Base-by-base conservation (phyloP, 768 basidiomycete species). In the Coprinellus aureogranulatus region DNA sequence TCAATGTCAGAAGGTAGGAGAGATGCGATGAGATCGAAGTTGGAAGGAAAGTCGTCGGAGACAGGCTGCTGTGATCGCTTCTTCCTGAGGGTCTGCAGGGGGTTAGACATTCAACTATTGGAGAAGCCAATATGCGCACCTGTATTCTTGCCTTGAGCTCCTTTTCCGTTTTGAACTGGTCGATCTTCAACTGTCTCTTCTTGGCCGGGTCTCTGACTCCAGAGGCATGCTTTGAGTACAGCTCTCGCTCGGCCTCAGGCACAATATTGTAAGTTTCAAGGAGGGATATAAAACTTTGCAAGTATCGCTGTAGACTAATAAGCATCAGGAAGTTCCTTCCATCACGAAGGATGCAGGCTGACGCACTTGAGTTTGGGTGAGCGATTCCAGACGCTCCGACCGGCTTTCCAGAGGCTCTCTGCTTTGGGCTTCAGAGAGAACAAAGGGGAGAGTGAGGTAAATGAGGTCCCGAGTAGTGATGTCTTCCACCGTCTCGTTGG, bases 121-220 rank as follows among this genome's bases (percentile, higher is more conserved):
- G 30, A 31, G 4, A 41, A n/a, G 8, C 18, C 34, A n/a, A 28
- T 26, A 37, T 10, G 1, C 73, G 48, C 54, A 90, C 92, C 72
- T 92, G 82, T 26, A 98, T 83, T 57, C 81, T 81, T 20, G 72
- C 71, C 54, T 85, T 82, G 27, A 98, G 72, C 34, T 90, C 88
- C 70, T 91, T 95, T 72, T 96, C 94, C 56, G 84, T 82, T 70
- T 88, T 86, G 70, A 85, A 98, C 67, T 95, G 94, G 59, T 84
- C 86, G 61, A 99, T 97, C 76, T 97, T 99, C 31, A 87, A 70
- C 62, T 96, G 94, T 62, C 97, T 76, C 55, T 89, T 80, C 66
- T 81, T 83, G 1, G 84, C 81, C 20, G 87, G 81, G 69, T 98
- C 89, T 10, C 65, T 70, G 49, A 86, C 70, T n/a, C 75, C 64